Evolutionary conservation across 345 rosid species (phyloP).

Genomic region (Garcia nutans): DNA sequence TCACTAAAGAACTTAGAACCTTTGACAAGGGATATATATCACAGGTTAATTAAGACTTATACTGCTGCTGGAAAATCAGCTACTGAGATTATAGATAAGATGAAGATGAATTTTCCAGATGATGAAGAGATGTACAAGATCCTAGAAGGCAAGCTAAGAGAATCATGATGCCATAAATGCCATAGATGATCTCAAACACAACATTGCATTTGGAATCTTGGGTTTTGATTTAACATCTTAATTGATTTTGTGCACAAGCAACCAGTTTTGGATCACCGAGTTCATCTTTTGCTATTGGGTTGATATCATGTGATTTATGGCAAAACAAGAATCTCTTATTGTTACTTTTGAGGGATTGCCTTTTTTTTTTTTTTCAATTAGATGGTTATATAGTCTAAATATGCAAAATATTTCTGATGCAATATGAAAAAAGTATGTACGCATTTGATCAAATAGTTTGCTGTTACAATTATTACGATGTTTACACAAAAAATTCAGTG

Average conservation of each 20-base stretch:
- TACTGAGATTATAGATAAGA: constrained; percentile 18
- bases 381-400: too few species aligned
- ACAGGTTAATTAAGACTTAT: constrained; percentile 24
- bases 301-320: too few species aligned
- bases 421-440: too few species aligned
- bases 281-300: too few species aligned
- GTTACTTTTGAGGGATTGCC: too few species aligned
- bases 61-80: constrained; percentile 19
- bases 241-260: background rate
- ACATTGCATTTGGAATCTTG: background rate
- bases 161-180: too few species aligned
- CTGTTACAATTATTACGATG: too few species aligned
- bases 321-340: too few species aligned
- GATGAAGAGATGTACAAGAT: constrained; percentile 24
- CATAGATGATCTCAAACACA: background rate
- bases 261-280: background rate
- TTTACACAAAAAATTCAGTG: too few species aligned
- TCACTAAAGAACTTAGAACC: constrained; percentile 18
- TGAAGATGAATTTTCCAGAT: constrained; percentile 16
- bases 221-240: background rate
- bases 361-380: too few species aligned
- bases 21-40: constrained; percentile 20
- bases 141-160: background rate
- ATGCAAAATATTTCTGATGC: too few species aligned
- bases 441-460: too few species aligned